Base-by-base conservation (phyloP, 83 land plant genomes). In the Diphasiastrum complanatum region DNA sequence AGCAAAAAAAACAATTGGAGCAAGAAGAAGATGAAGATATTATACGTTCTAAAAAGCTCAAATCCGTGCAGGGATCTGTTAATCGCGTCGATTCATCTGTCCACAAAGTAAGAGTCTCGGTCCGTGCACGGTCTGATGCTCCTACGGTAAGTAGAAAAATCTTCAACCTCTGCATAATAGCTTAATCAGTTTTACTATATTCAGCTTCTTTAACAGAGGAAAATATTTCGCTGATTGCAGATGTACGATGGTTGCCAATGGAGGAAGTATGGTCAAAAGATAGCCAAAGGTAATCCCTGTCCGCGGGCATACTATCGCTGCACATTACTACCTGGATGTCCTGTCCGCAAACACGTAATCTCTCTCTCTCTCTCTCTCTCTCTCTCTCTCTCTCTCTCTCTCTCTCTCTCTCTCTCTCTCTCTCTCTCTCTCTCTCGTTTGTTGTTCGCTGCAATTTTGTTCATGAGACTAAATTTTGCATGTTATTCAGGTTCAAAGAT, bases 221-320 rank as follows among this genome's bases (percentile, higher is more conserved):
- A 49, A 5, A 20, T 20, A 5, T 12, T 11, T 11, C 20, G 52
- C 11, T 49, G 52, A 20, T 41, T 55, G 10, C 64, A 66, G 64
- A 20, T 66, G 64, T 38, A 38, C 22, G 69, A 66, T 54, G 65
- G 69, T 19, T 54, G 69, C 37, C 69, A 66, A 54, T 54, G 69
- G 65, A 66, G 69, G 40, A 66, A 66, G 29, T 53, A 55, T 37
- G 69, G 65, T 2, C 64, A 53, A 24, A 66, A 54, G 27, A 55
- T 54, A 18, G 65, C 65, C 8, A 53, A 55, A 28, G 65, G 69
- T 4, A 66, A 55, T 29, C 45, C 47, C 5, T 66, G 65, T 31
- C 65, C 69, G 16, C 32, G 45, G 23, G 65, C 69, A 1, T 53
- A 55, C 45, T 54, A 53, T 35, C 28, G 65, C 12, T 66, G 69